Evolutionary conservation across 2,329 filamentous ascomycete genomes (phyloP).

Genomic region (Claviceps sorghi): DNA sequence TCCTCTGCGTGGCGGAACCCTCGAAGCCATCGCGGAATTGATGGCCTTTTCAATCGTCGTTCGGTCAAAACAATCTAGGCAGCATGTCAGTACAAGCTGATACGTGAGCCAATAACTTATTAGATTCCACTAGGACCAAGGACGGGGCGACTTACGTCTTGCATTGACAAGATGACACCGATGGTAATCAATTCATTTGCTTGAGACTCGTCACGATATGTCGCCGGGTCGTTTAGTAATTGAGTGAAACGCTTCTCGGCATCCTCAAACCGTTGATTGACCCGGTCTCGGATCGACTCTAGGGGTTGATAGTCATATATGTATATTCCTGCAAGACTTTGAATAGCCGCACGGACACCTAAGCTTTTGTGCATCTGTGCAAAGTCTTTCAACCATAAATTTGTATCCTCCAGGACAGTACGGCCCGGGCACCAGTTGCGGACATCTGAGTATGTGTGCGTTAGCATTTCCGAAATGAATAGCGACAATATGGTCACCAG

Average conservation of each 20-base stretch:
- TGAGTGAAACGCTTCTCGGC: conserved; percentile 18
- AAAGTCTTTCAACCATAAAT: conserved; percentile 26
- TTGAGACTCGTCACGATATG: conserved; percentile 9
- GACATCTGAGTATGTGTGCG: conserved; percentile 15
- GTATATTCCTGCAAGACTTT: conserved; percentile 25
- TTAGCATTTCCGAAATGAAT: not conserved
- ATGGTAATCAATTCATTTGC: conserved; percentile 24
- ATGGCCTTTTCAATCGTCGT: conserved; percentile 18
- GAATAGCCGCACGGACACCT: conserved; percentile 23
- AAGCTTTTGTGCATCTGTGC: conserved; percentile 22
- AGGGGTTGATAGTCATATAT: conserved; percentile 25
- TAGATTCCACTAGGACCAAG: not conserved
- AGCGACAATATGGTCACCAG: not conserved
- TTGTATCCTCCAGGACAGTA: conserved; percentile 22
- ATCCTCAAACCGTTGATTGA: conserved; percentile 19
- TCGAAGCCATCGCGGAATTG: conserved; percentile 22
- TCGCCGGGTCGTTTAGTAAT: conserved; percentile 15
- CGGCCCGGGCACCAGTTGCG: conserved; percentile 27
- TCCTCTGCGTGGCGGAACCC: conserved; percentile 22
- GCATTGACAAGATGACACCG: conserved; percentile 23
- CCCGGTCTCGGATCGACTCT: conserved; percentile 16
- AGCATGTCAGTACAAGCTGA: not conserved
- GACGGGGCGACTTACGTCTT: conserved; percentile 18
- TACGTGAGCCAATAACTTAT: not conserved
- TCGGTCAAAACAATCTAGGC: conserved; percentile 23